A percentile compares a stretch with the other conserved stretches of the same genome.
phyloP scores from a whole-genome alignment of 2,329 filamentous ascomycete species.

The Colletotrichum sojae region DNA sequence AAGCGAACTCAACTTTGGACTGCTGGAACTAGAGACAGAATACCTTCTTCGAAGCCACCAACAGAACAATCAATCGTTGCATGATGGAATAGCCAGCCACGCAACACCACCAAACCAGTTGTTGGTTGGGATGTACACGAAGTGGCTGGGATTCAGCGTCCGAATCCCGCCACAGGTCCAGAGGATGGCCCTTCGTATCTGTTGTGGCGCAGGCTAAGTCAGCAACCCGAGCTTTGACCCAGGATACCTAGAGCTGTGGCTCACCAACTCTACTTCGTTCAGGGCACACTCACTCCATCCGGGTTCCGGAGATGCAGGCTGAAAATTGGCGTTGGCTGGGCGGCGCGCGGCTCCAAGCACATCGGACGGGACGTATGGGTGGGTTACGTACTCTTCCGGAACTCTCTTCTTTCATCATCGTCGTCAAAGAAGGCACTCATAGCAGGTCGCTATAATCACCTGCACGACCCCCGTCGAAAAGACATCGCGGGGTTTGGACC shows the following conservation, averaged over 20 bases:
- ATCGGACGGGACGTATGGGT: neutral
- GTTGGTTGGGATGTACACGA: neutral
- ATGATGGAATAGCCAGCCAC: neutral
- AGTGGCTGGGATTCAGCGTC: neutral
- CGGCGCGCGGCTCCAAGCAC: constrained; percentile 21
- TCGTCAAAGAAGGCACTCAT: constrained; percentile 1
- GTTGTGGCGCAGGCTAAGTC: constrained; percentile 28
- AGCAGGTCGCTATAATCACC: neutral
- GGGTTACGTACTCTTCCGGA: constrained; percentile 30
- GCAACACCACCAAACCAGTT: neutral
- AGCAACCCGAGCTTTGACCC: no score
- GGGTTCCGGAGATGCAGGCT: constrained; percentile 12
- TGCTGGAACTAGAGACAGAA: no score
- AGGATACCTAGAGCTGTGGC: neutral
- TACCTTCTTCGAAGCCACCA: no score
- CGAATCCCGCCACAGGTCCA: no score
- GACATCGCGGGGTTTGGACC: neutral
- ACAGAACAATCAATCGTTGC: no score
- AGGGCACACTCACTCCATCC: constrained; percentile 7
- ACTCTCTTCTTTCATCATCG: constrained; percentile 37
- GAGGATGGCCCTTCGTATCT: neutral
- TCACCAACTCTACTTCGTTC: neutral
- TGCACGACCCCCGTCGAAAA: neutral
- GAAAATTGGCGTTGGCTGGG: neutral
- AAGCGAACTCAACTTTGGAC: neutral